Percentiles rank a stretch among this genome's conserved stretches.
Conservation (phyloP, 306 rosid genomes). For the Gastrolobium villosum region DNA sequence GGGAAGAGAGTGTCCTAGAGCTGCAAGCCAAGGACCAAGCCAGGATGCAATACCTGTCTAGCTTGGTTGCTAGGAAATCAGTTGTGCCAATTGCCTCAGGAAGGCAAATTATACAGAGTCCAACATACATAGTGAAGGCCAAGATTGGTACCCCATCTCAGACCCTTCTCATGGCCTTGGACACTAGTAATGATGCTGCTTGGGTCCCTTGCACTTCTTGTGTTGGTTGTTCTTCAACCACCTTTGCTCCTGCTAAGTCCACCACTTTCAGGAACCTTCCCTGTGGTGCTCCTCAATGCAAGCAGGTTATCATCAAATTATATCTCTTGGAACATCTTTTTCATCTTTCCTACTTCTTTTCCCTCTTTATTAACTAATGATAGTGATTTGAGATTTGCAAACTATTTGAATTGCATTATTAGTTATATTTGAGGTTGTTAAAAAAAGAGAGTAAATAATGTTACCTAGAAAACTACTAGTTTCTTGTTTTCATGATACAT, state of each 20-base stretch:
- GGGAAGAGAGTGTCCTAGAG: constrained; percentile 81
- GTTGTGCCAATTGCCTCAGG: constrained; percentile 85
- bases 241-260: constrained; percentile 64
- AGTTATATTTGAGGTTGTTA: background rate
- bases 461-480: background rate
- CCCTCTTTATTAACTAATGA: background rate
- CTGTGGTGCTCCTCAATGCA: constrained; percentile 76
- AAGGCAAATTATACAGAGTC: constrained; percentile 81
- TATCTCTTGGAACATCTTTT: background rate
- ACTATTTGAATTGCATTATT: background rate
- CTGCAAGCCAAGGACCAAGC: constrained; percentile 69
- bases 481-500: background rate
- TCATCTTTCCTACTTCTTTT: background rate
- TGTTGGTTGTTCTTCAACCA: constrained; percentile 68
- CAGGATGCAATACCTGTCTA: constrained; percentile 67
- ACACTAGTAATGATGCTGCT: constrained; percentile 87
- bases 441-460: background rate
- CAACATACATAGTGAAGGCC: constrained; percentile 77
- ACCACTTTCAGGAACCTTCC: constrained; percentile 57
- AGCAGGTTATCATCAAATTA: constrained; percentile 62
- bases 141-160: constrained; percentile 86
- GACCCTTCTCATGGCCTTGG: constrained; percentile 82
- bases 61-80: constrained; percentile 66
- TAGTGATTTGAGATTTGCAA: background rate
- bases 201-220: constrained; percentile 92